phyloP scores from a whole-genome alignment of 352 stramenopile genomes.

The Detonula confervacea region DNA sequence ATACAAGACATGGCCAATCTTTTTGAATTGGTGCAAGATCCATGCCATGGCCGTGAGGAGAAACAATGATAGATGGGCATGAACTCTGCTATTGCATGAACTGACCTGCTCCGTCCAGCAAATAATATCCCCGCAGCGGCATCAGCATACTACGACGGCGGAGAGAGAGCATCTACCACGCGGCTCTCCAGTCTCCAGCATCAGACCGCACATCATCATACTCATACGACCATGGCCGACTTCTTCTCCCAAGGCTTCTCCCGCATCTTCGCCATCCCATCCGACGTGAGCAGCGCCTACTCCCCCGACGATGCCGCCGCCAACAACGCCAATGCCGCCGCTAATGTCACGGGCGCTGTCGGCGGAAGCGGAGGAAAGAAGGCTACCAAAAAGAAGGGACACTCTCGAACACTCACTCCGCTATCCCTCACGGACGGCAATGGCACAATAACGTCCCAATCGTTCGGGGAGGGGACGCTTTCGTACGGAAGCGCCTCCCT shows the following conservation, averaged over 20 bases:
- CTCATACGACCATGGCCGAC: constrained; percentile 35
- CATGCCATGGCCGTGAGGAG: too few relatives aligned
- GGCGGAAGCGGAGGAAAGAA: background rate
- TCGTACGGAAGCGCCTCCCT: too few relatives aligned
- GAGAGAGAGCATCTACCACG: too few relatives aligned
- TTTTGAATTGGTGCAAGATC: too few relatives aligned
- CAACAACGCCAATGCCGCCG: background rate
- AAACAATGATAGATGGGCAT: too few relatives aligned
- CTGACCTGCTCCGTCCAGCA: too few relatives aligned
- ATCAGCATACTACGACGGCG: too few relatives aligned
- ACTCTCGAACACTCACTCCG: background rate
- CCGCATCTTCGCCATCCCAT: constrained; percentile 47
- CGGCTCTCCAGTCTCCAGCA: too few relatives aligned
- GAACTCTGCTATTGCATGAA: too few relatives aligned
- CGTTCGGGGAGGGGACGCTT: background rate
- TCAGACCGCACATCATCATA: constrained; percentile 2
- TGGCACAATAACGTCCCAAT: background rate
- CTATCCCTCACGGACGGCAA: background rate
- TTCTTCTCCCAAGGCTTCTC: too few relatives aligned
- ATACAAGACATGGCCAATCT: too few relatives aligned
- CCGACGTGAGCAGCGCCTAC: constrained; percentile 24
- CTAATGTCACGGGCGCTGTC: background rate
- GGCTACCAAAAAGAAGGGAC: background rate
- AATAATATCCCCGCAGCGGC: too few relatives aligned
- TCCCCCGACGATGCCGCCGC: constrained; percentile 2